Evolutionary conservation across 1,284 basidiomycete species (phyloP).

Genomic region (Ustilago tritici): DNA sequence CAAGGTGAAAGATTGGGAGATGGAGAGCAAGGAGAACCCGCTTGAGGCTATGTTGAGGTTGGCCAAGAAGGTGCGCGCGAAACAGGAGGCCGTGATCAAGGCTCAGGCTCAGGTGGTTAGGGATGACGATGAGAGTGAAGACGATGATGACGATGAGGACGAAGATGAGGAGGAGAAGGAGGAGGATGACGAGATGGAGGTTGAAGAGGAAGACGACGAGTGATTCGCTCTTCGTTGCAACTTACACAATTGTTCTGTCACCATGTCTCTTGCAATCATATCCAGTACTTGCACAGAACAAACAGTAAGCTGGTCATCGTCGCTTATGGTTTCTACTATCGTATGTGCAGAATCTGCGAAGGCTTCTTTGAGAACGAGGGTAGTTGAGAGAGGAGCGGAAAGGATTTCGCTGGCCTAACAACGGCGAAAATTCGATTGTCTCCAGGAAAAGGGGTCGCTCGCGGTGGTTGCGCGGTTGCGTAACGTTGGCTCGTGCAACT

Average conservation of each 20-base stretch:
- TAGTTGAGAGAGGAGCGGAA: no score
- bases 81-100: slow-evolving; percentile 62
- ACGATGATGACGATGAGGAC: slow-evolving; percentile 28
- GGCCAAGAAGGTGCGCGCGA: slow-evolving; percentile 65
- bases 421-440: not conserved
- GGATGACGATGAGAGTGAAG: slow-evolving; percentile 53
- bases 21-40: slow-evolving; percentile 56
- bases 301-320: no score
- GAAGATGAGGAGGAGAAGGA: slow-evolving; percentile 27
- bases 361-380: no score
- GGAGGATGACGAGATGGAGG: slow-evolving; percentile 38
- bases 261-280: not conserved
- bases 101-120: slow-evolving; percentile 52
- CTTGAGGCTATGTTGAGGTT: slow-evolving; percentile 62
- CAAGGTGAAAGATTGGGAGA: slow-evolving; percentile 50
- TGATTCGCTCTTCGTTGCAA: not conserved
- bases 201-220: slow-evolving; percentile 46
- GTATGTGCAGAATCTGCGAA: no score
- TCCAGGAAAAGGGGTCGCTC: not conserved
- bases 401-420: not conserved
- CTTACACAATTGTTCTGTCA: not conserved
- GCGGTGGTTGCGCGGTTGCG: not conserved
- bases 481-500: not conserved
- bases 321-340: no score
- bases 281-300: no score